phyloP scores from a whole-genome alignment of 1,139 yeast species.

The Zygosaccharomyces pseudobailii region DNA sequence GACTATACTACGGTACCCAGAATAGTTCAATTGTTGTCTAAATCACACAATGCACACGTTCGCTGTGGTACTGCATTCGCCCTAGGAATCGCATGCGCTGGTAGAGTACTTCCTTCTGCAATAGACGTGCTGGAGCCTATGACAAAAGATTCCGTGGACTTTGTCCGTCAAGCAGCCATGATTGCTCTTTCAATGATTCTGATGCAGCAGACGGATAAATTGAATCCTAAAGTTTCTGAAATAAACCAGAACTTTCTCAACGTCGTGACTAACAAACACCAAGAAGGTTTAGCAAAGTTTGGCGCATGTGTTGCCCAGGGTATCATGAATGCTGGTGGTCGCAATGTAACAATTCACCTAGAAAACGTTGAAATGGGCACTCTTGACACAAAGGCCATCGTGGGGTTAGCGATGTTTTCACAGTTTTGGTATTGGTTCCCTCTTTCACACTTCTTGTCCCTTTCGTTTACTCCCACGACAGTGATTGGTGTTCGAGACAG shows the following conservation, averaged over 20 bases:
- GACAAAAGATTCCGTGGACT: slow-evolving; percentile 90
- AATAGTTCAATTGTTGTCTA: slow-evolving; percentile 86
- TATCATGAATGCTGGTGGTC: slow-evolving; percentile 97
- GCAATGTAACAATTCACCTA: slow-evolving; percentile 90
- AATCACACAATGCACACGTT: slow-evolving; percentile 96
- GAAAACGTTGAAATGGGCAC: slow-evolving; percentile 92
- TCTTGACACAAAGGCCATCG: slow-evolving; percentile 83
- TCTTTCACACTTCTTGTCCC: slow-evolving; percentile 82
- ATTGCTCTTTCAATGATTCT: slow-evolving; percentile 89
- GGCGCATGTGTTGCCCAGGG: slow-evolving; percentile 98
- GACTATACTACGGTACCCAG: slow-evolving; percentile 93
- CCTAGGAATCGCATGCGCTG: slow-evolving; percentile 94
- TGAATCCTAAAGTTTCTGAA: slow-evolving; percentile 73
- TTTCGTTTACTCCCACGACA: slow-evolving; percentile 91
- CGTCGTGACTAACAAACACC: slow-evolving; percentile 80
- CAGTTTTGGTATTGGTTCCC: slow-evolving; percentile 99
- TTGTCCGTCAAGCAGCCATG: slow-evolving; percentile 96
- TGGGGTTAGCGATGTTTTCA: slow-evolving; percentile 82
- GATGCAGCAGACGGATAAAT: slow-evolving; percentile 87
- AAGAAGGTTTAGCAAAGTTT: slow-evolving; percentile 94
- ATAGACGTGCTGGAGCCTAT: slow-evolving; percentile 89
- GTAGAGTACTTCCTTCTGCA: slow-evolving; percentile 84
- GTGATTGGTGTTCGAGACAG: slow-evolving; percentile 74
- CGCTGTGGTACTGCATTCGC: slow-evolving; percentile 99
- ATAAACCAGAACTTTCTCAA: slow-evolving; percentile 71